Conservation (phyloP, 1,284 basidiomycete species). For the Binderoboletus segoi region DNA sequence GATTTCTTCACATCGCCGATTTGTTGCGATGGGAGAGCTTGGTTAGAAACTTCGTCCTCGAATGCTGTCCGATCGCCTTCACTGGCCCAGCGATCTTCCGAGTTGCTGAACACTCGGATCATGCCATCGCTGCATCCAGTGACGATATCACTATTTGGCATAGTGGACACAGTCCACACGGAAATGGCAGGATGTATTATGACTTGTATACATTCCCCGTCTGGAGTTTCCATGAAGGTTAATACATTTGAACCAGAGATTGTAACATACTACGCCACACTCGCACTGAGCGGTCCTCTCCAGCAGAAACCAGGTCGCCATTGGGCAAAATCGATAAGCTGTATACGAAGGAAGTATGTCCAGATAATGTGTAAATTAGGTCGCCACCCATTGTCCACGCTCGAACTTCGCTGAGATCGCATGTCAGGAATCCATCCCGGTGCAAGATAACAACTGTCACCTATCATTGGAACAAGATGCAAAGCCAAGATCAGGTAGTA, state of each 20-base stretch:
- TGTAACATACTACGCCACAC: constrained; percentile 67
- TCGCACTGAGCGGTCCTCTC: constrained; percentile 82
- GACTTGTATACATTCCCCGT: constrained; percentile 82
- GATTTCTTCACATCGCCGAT: constrained; percentile 92
- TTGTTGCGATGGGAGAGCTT: constrained; percentile 75
- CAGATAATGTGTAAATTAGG: constrained; percentile 76
- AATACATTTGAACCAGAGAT: background rate
- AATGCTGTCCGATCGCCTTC: constrained; percentile 67
- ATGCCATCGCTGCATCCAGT: constrained; percentile 88
- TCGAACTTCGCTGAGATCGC: constrained; percentile 70
- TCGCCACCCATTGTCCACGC: constrained; percentile 90
- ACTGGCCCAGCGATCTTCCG: constrained; percentile 75
- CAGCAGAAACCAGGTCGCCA: constrained; percentile 74
- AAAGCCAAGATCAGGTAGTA: constrained; percentile 85
- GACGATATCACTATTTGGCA: constrained; percentile 88
- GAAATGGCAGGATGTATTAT: constrained; percentile 93
- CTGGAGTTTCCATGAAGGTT: constrained; percentile 32
- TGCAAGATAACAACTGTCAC: constrained; percentile 40
- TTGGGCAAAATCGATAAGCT: constrained; percentile 80
- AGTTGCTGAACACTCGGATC: constrained; percentile 85
- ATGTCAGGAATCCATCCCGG: constrained; percentile 1
- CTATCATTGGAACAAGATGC: constrained; percentile 96
- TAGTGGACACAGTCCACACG: constrained; percentile 87
- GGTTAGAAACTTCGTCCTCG: constrained; percentile 72
- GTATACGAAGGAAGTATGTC: constrained; percentile 98